Evolutionary conservation across 495 filamentous ascomycete genomes (phyloP).

Genomic region (Jackrogersella minutella): DNA sequence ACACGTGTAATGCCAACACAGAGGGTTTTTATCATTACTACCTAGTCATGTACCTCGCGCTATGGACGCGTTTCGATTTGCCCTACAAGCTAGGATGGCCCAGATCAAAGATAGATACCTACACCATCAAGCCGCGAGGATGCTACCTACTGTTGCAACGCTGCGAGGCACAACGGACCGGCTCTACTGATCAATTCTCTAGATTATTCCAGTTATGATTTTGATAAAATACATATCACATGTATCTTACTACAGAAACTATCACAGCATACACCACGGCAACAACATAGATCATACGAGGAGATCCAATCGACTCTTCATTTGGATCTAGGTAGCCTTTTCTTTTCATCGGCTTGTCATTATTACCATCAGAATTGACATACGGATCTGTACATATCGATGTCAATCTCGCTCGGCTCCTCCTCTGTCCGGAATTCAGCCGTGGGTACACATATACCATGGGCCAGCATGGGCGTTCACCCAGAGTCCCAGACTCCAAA

Average conservation of each 20-base stretch:
- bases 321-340: neutral
- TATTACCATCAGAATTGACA: too few relatives aligned
- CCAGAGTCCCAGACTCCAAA: too few relatives aligned
- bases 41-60: too few relatives aligned
- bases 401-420: neutral
- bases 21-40: neutral
- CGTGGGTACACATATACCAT: neutral
- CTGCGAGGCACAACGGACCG: constrained; percentile 19
- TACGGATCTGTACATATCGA: too few relatives aligned
- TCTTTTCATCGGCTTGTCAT: neutral
- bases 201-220: neutral
- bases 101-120: constrained; percentile 5
- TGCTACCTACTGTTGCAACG: constrained; percentile 21
- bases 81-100: constrained; percentile 10
- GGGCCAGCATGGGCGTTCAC: too few relatives aligned
- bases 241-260: constrained; percentile 3
- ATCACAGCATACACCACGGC: neutral
- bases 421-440: neutral
- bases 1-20: constrained; percentile 20
- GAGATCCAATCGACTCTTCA: neutral
- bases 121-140: constrained; percentile 1
- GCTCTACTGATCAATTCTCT: constrained; percentile 2
- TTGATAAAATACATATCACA: constrained; percentile 10
- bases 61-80: constrained; percentile 19
- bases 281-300: neutral